Percentiles rank a stretch among this genome's conserved stretches.
phyloP scores from a whole-genome alignment of 2,329 filamentous ascomycete genomes.

The Verticillium nubilum region DNA sequence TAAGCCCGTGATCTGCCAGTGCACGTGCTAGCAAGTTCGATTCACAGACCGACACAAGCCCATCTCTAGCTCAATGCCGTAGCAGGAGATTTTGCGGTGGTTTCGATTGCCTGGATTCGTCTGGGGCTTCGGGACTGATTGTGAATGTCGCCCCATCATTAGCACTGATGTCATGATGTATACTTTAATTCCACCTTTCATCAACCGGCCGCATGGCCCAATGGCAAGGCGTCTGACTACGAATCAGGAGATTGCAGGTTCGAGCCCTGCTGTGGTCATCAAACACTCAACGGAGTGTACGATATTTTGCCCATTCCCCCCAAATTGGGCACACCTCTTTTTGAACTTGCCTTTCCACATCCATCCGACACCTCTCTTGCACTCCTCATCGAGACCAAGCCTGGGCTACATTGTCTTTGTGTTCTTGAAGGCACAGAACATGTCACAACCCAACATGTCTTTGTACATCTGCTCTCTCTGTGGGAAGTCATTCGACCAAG shows the following conservation, averaged over 20 bases:
- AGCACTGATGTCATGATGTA: neutral
- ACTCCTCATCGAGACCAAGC: too few species aligned
- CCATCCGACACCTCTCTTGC: neutral
- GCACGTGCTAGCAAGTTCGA: too few species aligned
- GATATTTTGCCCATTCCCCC: neutral
- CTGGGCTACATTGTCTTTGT: too few species aligned
- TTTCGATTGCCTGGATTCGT: too few species aligned
- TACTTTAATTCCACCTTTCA: too few species aligned
- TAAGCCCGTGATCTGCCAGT: too few species aligned
- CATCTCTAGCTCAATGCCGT: too few species aligned
- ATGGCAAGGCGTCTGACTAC: slow-evolving; percentile 40
- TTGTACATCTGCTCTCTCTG: neutral
- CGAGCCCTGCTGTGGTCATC: slow-evolving; percentile 17
- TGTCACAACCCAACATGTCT: neutral
- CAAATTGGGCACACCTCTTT: neutral
- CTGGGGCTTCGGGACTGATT: too few species aligned
- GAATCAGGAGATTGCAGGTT: slow-evolving; percentile 22
- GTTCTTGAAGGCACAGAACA: too few species aligned
- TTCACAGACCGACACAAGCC: too few species aligned
- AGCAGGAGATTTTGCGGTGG: too few species aligned
- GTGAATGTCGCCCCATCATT: too few species aligned
- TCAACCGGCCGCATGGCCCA: slow-evolving; percentile 20
- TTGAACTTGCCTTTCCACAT: neutral
- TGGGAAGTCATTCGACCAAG: neutral
- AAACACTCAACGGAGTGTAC: neutral